Percentiles rank a stretch among this genome's conserved stretches.
Conservation (phyloP, 2,329 filamentous ascomycete genomes). For the Trematosphaeria pertusa region DNA sequence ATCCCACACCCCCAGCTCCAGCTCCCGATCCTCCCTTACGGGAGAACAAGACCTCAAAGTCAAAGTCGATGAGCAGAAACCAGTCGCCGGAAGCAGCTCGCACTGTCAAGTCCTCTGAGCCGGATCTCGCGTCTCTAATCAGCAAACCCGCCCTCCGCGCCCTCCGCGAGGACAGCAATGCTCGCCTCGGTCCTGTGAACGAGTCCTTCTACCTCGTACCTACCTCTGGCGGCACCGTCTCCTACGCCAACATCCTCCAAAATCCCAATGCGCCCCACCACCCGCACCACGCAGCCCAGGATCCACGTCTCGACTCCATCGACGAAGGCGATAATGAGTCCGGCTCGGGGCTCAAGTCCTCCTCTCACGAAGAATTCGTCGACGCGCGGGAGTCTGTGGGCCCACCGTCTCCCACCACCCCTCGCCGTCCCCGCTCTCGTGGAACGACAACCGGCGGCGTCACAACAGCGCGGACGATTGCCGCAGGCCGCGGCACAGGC, state of each 20-base stretch:
- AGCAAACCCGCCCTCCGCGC: slow-evolving; percentile 85
- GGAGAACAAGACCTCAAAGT: slow-evolving; percentile 22
- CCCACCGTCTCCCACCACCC: slow-evolving; percentile 54
- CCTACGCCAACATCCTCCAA: slow-evolving; percentile 85
- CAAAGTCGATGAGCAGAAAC: slow-evolving; percentile 31
- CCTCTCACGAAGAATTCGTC: slow-evolving; percentile 76
- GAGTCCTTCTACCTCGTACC: slow-evolving; percentile 88
- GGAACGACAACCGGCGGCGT: slow-evolving; percentile 22
- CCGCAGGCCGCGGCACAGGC: slow-evolving; percentile 43
- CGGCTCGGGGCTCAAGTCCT: slow-evolving; percentile 45
- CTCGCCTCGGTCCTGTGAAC: slow-evolving; percentile 64
- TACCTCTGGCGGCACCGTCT: slow-evolving; percentile 86
- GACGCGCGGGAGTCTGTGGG: slow-evolving; percentile 76
- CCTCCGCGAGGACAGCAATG: slow-evolving; percentile 68
- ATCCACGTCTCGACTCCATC: slow-evolving; percentile 51
- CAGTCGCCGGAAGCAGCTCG: slow-evolving; percentile 38
- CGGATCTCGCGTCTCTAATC: slow-evolving; percentile 83
- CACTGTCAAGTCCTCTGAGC: slow-evolving; percentile 59
- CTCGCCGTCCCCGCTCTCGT: slow-evolving; percentile 45
- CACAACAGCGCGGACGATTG: slow-evolving; percentile 36
- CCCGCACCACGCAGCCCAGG: slow-evolving; percentile 52
- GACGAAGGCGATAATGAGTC: slow-evolving; percentile 51
- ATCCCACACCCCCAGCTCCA: slow-evolving; percentile 32
- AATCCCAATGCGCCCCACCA: slow-evolving; percentile 34
- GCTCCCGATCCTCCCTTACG: slow-evolving; percentile 33